Percentiles rank a stretch among this genome's conserved stretches.
These are phyloP conservation scores for Fusarium heterosporum DNA, from an alignment of 2,329 filamentous ascomycete genomes.

Conservation along the genomic window DNA sequence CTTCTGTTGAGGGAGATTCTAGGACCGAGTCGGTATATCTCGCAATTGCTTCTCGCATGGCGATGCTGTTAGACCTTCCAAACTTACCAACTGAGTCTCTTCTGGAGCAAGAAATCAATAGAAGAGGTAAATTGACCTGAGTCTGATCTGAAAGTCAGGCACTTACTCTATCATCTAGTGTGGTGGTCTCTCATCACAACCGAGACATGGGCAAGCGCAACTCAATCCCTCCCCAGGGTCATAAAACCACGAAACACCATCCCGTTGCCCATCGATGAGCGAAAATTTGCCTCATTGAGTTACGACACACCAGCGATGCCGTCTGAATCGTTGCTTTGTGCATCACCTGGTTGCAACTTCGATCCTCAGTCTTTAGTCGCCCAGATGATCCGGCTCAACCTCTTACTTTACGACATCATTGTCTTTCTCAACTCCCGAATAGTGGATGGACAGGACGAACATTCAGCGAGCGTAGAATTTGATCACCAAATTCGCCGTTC, in stretches of 20 bases:
- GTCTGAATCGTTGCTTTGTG: no score
- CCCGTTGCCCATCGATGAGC: constrained; percentile 5
- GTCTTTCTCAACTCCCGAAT: neutral
- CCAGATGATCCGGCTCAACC: constrained; percentile 3
- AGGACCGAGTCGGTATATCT: constrained; percentile 9
- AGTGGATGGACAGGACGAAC: neutral
- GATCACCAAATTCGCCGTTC: neutral
- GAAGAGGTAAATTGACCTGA: neutral
- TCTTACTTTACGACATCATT: neutral
- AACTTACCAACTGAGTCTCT: neutral
- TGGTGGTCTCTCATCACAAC: constrained; percentile 23
- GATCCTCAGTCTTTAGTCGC: neutral
- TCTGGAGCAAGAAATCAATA: constrained; percentile 2
- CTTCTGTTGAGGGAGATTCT: constrained; percentile 4
- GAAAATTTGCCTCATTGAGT: neutral
- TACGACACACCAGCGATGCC: neutral
- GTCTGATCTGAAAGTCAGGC: neutral
- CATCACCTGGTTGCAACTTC: neutral
- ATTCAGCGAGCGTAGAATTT: neutral
- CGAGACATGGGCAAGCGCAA: constrained; percentile 16
- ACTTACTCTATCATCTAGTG: neutral
- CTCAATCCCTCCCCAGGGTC: constrained; percentile 3
- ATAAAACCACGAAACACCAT: constrained; percentile 1
- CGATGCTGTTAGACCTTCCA: constrained; percentile 11
- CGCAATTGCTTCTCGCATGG: constrained; percentile 9